Percentiles rank a stretch among this genome's conserved stretches.
Evolutionary conservation across 495 filamentous ascomycete genomes (phyloP).

Genomic region (Penicillium psychrofluorescens): DNA sequence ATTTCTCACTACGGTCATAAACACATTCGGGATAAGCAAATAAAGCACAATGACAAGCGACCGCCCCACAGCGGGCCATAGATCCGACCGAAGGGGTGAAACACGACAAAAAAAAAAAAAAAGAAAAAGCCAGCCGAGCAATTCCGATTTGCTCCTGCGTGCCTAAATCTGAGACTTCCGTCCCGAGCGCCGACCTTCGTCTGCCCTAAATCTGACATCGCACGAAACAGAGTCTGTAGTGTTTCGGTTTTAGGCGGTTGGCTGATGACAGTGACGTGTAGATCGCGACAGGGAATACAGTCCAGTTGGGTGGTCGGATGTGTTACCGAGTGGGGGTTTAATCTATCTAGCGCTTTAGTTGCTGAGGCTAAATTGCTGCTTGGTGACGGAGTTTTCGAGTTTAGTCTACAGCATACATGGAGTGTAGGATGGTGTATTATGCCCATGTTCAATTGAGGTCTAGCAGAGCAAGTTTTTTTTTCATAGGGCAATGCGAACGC

Average conservation of each 20-base stretch:
- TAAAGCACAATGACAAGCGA: too few relatives aligned
- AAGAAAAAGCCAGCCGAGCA: constrained; percentile 21
- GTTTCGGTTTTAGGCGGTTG: too few relatives aligned
- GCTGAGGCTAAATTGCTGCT: not conserved
- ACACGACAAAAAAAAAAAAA: constrained; percentile 4
- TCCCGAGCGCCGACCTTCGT: constrained; percentile 9
- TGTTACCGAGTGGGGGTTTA: not conserved
- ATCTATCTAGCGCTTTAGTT: not conserved
- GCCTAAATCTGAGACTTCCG: constrained; percentile 14
- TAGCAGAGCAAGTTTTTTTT: too few relatives aligned
- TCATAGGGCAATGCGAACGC: too few relatives aligned
- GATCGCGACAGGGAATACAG: not conserved
- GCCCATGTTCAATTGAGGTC: too few relatives aligned
- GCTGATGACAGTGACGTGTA: constrained; percentile 3
- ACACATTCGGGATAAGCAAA: too few relatives aligned
- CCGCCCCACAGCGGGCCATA: constrained; percentile 23
- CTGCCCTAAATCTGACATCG: constrained; percentile 2
- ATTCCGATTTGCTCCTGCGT: constrained; percentile 21
- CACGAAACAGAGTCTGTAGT: too few relatives aligned
- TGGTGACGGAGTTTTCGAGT: not conserved
- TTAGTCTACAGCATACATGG: too few relatives aligned
- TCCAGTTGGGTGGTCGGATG: too few relatives aligned
- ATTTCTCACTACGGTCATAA: not conserved
- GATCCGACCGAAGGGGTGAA: constrained; percentile 3
- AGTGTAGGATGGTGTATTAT: too few relatives aligned